Percentiles rank a stretch among this genome's conserved stretches.
Conservation (phyloP, 1,284 basidiomycete species). For the Leccinum griseonigrum region DNA sequence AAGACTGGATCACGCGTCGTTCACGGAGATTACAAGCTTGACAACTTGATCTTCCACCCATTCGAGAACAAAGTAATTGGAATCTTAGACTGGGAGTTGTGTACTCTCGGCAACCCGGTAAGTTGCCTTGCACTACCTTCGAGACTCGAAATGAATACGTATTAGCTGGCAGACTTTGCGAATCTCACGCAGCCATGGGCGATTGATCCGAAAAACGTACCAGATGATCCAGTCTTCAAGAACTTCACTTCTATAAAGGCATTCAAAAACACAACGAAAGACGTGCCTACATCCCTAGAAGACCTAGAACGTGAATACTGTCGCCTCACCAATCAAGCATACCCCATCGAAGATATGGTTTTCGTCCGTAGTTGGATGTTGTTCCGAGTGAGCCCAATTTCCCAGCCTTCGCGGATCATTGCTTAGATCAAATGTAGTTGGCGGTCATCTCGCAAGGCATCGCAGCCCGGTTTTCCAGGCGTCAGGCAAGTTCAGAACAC, state of each 20-base stretch:
- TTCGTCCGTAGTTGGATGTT: slow-evolving; percentile 87
- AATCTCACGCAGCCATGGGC: slow-evolving; percentile 89
- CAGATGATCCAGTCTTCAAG: slow-evolving; percentile 17
- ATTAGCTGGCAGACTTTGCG: slow-evolving; percentile 85
- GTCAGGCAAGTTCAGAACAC: slow-evolving; percentile 84
- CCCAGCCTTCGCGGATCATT: neutral
- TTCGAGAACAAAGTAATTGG: slow-evolving; percentile 91
- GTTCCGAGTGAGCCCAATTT: slow-evolving; percentile 63
- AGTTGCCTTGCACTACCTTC: slow-evolving; percentile 18
- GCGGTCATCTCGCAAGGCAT: slow-evolving; percentile 93
- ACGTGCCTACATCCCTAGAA: slow-evolving; percentile 67
- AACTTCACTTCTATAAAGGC: slow-evolving; percentile 37
- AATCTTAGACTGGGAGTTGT: slow-evolving; percentile 96
- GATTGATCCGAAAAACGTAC: slow-evolving; percentile 49
- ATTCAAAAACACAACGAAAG: slow-evolving; percentile 60
- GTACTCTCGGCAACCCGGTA: slow-evolving; percentile 86
- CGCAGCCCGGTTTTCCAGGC: slow-evolving; percentile 80
- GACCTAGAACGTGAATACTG: slow-evolving; percentile 80
- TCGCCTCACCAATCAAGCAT: slow-evolving; percentile 52
- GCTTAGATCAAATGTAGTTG: slow-evolving; percentile 42
- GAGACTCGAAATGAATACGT: slow-evolving; percentile 2
- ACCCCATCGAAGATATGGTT: slow-evolving; percentile 73
- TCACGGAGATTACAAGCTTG: slow-evolving; percentile 96
- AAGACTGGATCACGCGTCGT: slow-evolving; percentile 77
- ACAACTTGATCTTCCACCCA: slow-evolving; percentile 94